Evolutionary conservation across 148 eudicot genomes (phyloP).

Genomic region (Fallopia convolvulus): DNA sequence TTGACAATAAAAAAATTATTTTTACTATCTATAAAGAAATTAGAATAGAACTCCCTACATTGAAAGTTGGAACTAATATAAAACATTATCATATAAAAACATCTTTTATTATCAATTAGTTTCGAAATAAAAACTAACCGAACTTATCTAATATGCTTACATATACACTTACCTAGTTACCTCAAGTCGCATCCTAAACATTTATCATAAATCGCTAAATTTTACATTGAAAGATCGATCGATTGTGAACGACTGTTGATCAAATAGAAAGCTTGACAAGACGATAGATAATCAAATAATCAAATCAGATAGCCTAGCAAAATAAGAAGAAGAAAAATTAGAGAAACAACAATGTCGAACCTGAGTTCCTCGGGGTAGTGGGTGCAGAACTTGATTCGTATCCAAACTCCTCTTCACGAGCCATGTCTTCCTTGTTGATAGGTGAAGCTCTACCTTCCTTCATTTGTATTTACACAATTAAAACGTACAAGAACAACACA

Average conservation of each 20-base stretch:
- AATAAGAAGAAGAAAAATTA: not conserved
- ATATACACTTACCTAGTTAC: not conserved
- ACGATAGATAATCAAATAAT: not conserved
- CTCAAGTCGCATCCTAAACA: too few relatives aligned
- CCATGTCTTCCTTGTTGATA: slow-evolving; percentile 4
- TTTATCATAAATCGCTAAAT: too few relatives aligned
- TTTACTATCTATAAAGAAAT: too few relatives aligned
- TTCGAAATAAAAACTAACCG: too few relatives aligned
- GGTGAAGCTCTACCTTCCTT: not conserved
- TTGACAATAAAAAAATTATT: too few relatives aligned
- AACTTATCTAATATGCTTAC: too few relatives aligned
- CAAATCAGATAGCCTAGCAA: not conserved
- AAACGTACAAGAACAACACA: not conserved
- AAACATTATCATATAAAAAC: too few relatives aligned
- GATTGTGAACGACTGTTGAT: too few relatives aligned
- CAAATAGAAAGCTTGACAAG: not conserved
- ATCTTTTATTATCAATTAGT: too few relatives aligned
- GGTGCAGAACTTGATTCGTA: not conserved
- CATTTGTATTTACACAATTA: not conserved
- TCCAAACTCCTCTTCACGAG: not conserved
- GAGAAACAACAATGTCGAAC: not conserved
- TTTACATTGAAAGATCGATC: too few relatives aligned
- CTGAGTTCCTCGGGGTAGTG: not conserved
- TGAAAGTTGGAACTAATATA: too few relatives aligned
- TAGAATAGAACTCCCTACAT: too few relatives aligned